A percentile compares a stretch with the other conserved stretches of the same genome.
Conservation (phyloP, 495 filamentous ascomycete genomes). For the Trichocladium antarcticum region DNA sequence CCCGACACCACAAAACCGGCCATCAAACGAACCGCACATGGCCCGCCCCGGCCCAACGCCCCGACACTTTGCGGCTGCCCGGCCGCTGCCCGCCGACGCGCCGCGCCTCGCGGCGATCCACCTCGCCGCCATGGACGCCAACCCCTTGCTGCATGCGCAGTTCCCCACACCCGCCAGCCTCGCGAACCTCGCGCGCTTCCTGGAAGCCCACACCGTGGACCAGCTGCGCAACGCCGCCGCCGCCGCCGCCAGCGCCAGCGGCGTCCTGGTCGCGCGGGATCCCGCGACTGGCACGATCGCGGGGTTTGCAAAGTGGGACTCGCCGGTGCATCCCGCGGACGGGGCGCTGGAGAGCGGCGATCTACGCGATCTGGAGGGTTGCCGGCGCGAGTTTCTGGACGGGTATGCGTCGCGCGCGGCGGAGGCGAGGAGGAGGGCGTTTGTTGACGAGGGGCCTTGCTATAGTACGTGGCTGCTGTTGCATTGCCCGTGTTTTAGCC, state of each 20-base stretch:
- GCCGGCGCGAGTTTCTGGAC: slow-evolving; percentile 22
- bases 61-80: slow-evolving; percentile 5
- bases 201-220: slow-evolving; percentile 20
- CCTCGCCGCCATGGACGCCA: slow-evolving; percentile 33
- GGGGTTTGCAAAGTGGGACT: slow-evolving; percentile 34
- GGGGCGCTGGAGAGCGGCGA: slow-evolving; percentile 19
- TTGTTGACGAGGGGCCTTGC: slow-evolving; percentile 14
- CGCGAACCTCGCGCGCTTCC: slow-evolving; percentile 11
- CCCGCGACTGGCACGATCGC: slow-evolving; percentile 16
- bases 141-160: slow-evolving; percentile 32
- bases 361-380: slow-evolving; percentile 8
- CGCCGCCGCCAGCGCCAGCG: background rate
- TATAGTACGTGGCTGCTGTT: slow-evolving; percentile 18
- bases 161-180: slow-evolving; percentile 31
- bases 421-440: slow-evolving; percentile 21
- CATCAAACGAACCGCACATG: too few relatives aligned
- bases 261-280: slow-evolving; percentile 29
- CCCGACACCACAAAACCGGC: background rate
- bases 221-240: slow-evolving; percentile 18
- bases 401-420: slow-evolving; percentile 25
- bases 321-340: slow-evolving; percentile 15
- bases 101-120: slow-evolving; percentile 34
- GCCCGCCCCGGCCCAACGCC: background rate
- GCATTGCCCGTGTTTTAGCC: too few relatives aligned
- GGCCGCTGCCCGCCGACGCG: slow-evolving; percentile 20